Evolutionary conservation across 179 eudicot species (phyloP).

Genomic region (Silene vulgaris): DNA sequence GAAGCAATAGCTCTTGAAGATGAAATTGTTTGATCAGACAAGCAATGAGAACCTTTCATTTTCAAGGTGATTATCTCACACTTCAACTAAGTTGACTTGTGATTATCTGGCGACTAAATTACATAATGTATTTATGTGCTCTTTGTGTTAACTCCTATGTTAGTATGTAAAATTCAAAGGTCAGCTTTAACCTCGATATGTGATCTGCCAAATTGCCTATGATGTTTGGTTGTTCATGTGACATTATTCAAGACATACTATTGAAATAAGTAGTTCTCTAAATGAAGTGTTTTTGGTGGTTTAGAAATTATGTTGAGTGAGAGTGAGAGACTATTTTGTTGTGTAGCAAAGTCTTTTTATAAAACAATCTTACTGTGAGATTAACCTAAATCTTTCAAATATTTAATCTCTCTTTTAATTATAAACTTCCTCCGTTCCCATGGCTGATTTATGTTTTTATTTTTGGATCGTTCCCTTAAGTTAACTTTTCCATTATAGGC

Average conservation of each 20-base stretch:
- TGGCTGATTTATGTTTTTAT: neutral
- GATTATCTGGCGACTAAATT: neutral
- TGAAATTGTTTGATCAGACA: neutral
- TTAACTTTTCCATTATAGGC: neutral
- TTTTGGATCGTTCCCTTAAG: neutral
- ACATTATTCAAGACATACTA: neutral
- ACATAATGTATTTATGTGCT: neutral
- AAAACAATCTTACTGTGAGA: neutral
- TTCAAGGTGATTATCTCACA: neutral
- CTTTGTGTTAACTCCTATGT: neutral
- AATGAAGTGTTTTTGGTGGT: constrained; percentile 1
- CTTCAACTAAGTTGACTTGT: neutral
- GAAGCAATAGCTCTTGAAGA: neutral
- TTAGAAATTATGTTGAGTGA: neutral
- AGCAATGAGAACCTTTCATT: neutral
- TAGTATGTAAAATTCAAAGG: neutral
- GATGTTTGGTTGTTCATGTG: neutral
- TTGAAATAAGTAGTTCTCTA: neutral
- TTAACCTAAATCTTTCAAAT: neutral
- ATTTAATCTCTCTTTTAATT: neutral
- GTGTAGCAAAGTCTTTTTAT: no score
- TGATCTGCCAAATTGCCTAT: neutral
- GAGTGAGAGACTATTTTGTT: neutral
- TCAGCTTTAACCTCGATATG: neutral
- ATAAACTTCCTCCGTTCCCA: neutral